These are phyloP conservation scores for Geopyxis carbonaria DNA, from an alignment of 495 filamentous ascomycete genomes.

Conservation along the genomic window DNA sequence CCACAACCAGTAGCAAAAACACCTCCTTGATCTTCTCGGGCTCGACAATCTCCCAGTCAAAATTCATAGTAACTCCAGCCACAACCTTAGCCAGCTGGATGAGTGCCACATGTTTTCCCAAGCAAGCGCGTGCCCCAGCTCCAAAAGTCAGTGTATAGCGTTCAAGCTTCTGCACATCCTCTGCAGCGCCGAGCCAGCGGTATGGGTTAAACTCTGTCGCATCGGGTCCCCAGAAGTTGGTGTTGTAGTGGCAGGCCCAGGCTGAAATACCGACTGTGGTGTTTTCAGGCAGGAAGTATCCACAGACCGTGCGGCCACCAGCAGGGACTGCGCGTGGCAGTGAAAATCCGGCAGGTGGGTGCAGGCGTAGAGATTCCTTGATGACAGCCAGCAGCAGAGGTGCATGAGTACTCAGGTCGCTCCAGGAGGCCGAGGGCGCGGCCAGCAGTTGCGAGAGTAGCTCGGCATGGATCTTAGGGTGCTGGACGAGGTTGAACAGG, in stretches of 20 bases:
- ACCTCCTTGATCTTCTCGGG: slow-evolving; percentile 37
- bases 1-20: slow-evolving; percentile 33
- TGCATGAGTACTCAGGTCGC: no score
- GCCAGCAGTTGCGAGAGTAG: no score
- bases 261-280: no score
- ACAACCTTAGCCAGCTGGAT: slow-evolving; percentile 17
- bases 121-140: slow-evolving; percentile 45
- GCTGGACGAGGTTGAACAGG: no score
- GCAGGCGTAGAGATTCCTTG: no score
- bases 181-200: slow-evolving; percentile 26
- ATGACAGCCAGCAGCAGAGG: no score
- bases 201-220: slow-evolving; percentile 19
- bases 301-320: no score
- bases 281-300: no score
- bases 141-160: slow-evolving; percentile 34
- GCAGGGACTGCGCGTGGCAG: no score
- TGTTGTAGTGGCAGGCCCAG: slow-evolving; percentile 5
- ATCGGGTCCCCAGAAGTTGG: slow-evolving; percentile 2
- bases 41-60: slow-evolving; percentile 17
- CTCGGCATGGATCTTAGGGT: no score
- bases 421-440: no score
- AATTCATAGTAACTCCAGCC: slow-evolving; percentile 17
- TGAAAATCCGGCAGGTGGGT: no score
- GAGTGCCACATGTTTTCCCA: slow-evolving; percentile 26
- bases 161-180: slow-evolving; percentile 15